A percentile compares a stretch with the other conserved stretches of the same genome.
Conservation (phyloP, 2,329 filamentous ascomycete genomes). For the Diaporthe capsici region DNA sequence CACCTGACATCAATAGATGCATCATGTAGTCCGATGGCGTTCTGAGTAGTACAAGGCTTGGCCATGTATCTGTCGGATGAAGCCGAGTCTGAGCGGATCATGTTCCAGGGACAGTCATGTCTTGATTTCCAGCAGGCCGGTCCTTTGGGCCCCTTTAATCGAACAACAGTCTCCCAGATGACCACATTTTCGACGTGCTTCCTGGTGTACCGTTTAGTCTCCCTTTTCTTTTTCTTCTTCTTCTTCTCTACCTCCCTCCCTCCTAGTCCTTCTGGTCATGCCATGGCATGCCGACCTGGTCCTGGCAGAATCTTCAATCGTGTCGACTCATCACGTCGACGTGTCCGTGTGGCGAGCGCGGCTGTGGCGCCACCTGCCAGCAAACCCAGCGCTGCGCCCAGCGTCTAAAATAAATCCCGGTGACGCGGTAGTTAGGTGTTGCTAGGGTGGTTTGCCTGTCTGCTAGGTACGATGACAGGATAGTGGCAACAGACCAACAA, state of each 20-base stretch:
- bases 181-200: not conserved
- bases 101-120: not conserved
- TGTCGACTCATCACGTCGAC: slow-evolving; percentile 5
- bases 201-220: not conserved
- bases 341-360: slow-evolving; percentile 23
- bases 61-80: not conserved
- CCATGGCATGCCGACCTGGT: not conserved
- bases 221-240: not conserved
- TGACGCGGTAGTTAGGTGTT: not conserved
- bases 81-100: not conserved
- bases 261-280: not conserved
- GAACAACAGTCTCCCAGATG: not conserved
- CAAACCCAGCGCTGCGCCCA: not conserved
- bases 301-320: not conserved
- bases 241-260: not conserved
- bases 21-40: not conserved
- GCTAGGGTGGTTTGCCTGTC: not conserved
- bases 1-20: not conserved
- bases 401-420: slow-evolving; percentile 12
- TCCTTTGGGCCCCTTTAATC: not conserved
- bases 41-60: not conserved
- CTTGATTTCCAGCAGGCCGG: not conserved
- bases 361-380: slow-evolving; percentile 28
- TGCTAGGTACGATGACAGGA: not conserved
- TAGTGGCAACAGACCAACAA: not conserved